Conservation (phyloP, 495 filamentous ascomycete genomes). For the Penicillium flavigenum region DNA sequence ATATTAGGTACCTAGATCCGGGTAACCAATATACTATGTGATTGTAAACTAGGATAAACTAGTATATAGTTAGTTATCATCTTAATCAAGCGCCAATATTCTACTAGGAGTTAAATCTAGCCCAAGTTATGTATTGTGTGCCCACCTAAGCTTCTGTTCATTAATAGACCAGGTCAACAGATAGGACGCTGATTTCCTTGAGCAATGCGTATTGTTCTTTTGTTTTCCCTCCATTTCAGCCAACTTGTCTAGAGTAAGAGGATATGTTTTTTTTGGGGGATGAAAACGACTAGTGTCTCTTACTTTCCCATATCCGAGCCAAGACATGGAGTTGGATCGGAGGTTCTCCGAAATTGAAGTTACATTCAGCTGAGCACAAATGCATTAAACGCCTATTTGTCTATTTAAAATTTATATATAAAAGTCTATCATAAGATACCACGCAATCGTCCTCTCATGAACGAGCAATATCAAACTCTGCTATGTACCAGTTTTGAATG, state of each 20-base stretch:
- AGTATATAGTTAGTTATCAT: not conserved
- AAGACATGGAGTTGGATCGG: not conserved
- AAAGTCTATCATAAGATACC: not conserved
- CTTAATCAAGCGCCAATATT: not conserved
- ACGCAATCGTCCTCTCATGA: slow-evolving; percentile 21
- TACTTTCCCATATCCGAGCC: not conserved
- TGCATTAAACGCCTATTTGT: not conserved
- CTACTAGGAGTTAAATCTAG: not conserved
- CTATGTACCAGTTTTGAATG: slow-evolving; percentile 39
- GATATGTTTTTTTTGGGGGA: not conserved
- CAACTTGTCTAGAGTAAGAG: not conserved
- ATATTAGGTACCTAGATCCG: not conserved
- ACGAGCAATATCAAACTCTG: slow-evolving; percentile 34
- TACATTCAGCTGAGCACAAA: too few relatives aligned
- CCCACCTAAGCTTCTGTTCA: not conserved
- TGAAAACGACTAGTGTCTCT: not conserved
- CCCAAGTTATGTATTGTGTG: not conserved
- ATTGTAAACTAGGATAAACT: not conserved
- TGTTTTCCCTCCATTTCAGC: too few relatives aligned
- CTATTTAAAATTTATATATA: not conserved
- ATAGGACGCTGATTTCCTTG: too few relatives aligned
- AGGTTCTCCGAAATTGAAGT: not conserved
- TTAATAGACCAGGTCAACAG: not conserved
- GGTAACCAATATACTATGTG: not conserved
- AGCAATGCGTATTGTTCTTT: too few relatives aligned